Conservation (phyloP, 352 stramenopile species). For the Pythium pectinolyticum region DNA sequence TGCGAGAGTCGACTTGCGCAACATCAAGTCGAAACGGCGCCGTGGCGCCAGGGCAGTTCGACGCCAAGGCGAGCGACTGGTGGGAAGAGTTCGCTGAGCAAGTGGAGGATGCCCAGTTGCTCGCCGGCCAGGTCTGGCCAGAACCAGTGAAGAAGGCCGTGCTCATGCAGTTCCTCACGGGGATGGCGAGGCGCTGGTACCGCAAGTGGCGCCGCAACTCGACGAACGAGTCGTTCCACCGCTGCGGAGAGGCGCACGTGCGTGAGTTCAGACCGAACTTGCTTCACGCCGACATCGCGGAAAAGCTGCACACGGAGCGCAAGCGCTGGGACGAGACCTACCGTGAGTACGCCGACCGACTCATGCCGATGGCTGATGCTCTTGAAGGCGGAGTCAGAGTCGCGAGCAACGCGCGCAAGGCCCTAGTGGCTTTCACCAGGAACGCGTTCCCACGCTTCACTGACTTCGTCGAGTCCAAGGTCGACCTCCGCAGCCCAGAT, state of each 20-base stretch:
- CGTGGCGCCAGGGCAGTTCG: not conserved
- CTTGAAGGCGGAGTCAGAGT: slow-evolving; percentile 5
- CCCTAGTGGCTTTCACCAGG: not conserved
- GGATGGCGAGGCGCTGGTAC: not conserved
- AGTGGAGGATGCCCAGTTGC: not conserved
- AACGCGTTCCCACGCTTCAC: slow-evolving; percentile 10
- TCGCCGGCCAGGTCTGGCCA: not conserved
- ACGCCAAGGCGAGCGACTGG: not conserved
- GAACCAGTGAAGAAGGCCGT: slow-evolving; percentile 10
- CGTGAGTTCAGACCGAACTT: slow-evolving; percentile 1
- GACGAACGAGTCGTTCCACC: not conserved
- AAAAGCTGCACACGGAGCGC: not conserved
- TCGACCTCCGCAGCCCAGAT: not conserved
- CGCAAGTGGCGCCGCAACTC: not conserved
- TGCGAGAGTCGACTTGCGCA: slow-evolving; percentile 7
- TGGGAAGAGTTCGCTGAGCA: slow-evolving; percentile 1
- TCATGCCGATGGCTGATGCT: slow-evolving; percentile 8
- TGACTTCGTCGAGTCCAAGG: slow-evolving; percentile 7
- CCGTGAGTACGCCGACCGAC: slow-evolving; percentile 8
- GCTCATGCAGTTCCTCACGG: not conserved
- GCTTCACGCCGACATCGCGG: slow-evolving; percentile 2
- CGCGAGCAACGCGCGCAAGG: not conserved
- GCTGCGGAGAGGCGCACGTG: not conserved
- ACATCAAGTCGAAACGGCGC: slow-evolving; percentile 8
- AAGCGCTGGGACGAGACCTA: slow-evolving; percentile 17